Evolutionary conservation across 1,284 basidiomycete genomes (phyloP).

Genomic region (Anthracocystis walkeri): DNA sequence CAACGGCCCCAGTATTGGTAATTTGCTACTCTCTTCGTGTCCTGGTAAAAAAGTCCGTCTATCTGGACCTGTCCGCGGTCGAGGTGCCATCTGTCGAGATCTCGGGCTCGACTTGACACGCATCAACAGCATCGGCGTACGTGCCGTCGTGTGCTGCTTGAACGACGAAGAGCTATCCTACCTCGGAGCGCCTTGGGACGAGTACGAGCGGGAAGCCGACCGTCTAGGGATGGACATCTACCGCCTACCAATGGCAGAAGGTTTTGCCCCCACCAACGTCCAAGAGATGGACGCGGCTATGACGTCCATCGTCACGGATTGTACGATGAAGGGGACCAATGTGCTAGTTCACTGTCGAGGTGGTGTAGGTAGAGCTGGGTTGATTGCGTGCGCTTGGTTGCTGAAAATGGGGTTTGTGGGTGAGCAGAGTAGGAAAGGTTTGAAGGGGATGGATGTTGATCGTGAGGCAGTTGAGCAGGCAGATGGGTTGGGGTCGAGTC

Average conservation of each 20-base stretch:
- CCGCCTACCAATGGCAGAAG: slow-evolving; percentile 85
- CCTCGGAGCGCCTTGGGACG: slow-evolving; percentile 84
- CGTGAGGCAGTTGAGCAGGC: neutral
- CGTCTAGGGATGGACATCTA: slow-evolving; percentile 82
- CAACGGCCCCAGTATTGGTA: slow-evolving; percentile 75
- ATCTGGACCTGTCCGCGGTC: slow-evolving; percentile 81
- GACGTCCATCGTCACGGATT: slow-evolving; percentile 77
- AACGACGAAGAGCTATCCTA: slow-evolving; percentile 87
- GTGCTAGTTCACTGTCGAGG: slow-evolving; percentile 93
- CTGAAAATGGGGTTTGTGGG: slow-evolving; percentile 84
- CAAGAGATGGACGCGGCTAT: slow-evolving; percentile 83
- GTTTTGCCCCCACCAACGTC: slow-evolving; percentile 83
- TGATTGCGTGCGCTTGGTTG: slow-evolving; percentile 92
- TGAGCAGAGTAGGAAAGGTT: neutral
- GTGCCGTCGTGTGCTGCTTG: slow-evolving; percentile 86
- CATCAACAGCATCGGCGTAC: slow-evolving; percentile 81
- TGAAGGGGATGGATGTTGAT: slow-evolving; percentile 1
- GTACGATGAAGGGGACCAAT: slow-evolving; percentile 80
- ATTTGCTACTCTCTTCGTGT: slow-evolving; percentile 88
- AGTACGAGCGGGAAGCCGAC: slow-evolving; percentile 78
- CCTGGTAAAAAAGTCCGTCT: slow-evolving; percentile 96
- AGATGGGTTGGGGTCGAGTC: slow-evolving; percentile 1
- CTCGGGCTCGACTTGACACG: slow-evolving; percentile 81
- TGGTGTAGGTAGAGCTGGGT: slow-evolving; percentile 91
- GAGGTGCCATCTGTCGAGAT: slow-evolving; percentile 86